phyloP scores from a whole-genome alignment of 2,329 filamentous ascomycete species.

The Xylaria multiplex region DNA sequence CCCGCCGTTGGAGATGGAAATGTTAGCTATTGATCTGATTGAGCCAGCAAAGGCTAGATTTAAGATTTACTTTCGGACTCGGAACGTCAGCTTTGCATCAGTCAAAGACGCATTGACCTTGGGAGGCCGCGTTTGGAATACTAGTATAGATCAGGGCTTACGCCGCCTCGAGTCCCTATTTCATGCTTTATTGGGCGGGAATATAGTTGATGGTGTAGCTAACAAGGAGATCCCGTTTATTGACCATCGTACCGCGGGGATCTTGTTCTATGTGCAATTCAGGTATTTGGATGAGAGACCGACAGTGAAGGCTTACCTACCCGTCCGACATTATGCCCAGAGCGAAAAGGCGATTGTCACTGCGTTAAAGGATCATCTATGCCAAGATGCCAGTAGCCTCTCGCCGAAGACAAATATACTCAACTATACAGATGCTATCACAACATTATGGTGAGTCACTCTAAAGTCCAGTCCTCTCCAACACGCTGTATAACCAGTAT shows the following conservation, averaged over 20 bases:
- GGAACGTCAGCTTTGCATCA: conserved; percentile 25
- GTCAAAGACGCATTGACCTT: conserved; percentile 20
- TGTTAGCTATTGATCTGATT: conserved; percentile 34
- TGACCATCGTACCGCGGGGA: conserved; percentile 31
- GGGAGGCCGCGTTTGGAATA: conserved; percentile 9
- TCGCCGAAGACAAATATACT: too few species aligned
- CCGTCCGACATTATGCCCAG: conserved; percentile 33
- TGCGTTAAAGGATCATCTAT: conserved; percentile 7
- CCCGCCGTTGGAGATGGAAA: conserved; percentile 24
- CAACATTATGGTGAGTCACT: too few species aligned
- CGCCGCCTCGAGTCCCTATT: too few species aligned
- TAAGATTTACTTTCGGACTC: conserved; percentile 33
- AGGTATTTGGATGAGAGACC: conserved; percentile 18
- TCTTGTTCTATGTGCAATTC: conserved; percentile 36
- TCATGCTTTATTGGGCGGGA: neutral
- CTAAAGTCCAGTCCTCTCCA: too few species aligned
- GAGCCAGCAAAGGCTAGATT: conserved; percentile 26
- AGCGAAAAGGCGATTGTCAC: conserved; percentile 21
- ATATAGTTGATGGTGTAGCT: conserved; percentile 6
- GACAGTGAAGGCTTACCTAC: conserved; percentile 30
- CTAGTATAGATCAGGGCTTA: conserved; percentile 18
- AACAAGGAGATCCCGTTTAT: too few species aligned
- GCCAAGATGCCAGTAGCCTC: too few species aligned
- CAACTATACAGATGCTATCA: too few species aligned
- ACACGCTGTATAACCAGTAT: too few species aligned